Conservation (phyloP, 768 basidiomycete genomes). For the Mycena haematopus region DNA sequence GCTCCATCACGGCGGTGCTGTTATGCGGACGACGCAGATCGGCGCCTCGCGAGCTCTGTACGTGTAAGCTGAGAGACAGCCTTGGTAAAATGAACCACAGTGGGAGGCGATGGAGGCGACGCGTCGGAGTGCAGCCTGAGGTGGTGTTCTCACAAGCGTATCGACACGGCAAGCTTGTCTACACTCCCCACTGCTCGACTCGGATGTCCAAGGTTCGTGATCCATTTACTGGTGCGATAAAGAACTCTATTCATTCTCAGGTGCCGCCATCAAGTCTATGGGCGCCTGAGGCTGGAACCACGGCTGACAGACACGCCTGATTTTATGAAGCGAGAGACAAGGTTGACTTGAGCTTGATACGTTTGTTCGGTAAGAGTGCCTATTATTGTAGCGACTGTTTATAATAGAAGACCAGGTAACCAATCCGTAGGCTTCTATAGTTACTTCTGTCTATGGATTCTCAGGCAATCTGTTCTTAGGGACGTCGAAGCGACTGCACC, state of each 20-base stretch:
- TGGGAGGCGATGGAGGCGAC: no score
- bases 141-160: no score
- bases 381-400: no score
- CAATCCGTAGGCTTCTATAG: constrained; percentile 10
- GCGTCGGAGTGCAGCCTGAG: no score
- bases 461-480: constrained; percentile 21
- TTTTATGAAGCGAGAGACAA: no score
- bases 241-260: not conserved
- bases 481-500: constrained; percentile 9
- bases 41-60: constrained; percentile 21
- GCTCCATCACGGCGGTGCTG: constrained; percentile 15
- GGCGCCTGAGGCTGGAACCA: constrained; percentile 26
- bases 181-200: no score
- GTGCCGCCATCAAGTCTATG: constrained; percentile 13
- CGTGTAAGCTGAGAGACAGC: no score
- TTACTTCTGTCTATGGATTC: constrained; percentile 12
- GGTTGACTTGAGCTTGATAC: no score
- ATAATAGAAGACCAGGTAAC: constrained; percentile 3
- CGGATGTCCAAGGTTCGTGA: constrained; percentile 12
- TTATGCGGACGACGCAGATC: constrained; percentile 19
- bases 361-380: no score
- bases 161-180: no score
- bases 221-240: not conserved
- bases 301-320: no score
- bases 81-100: no score